A percentile compares a stretch with the other conserved stretches of the same genome.
phyloP scores from a whole-genome alignment of 352 stramenopile species.

The Globisporangium carolinianum region DNA sequence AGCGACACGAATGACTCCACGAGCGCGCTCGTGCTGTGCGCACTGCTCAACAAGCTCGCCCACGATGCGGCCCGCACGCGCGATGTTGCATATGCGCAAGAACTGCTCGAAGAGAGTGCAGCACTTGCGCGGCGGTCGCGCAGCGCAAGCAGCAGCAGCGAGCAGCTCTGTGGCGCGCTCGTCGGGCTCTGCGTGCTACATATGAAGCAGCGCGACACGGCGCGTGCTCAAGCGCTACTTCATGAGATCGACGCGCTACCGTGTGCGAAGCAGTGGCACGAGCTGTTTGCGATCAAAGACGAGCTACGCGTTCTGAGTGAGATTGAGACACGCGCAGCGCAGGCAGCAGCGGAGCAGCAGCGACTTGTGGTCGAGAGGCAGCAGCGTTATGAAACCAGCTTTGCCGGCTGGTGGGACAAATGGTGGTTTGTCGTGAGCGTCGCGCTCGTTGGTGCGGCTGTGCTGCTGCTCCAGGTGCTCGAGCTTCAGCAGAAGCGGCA shows the following conservation, averaged over 20 bases:
- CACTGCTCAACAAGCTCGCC: constrained; percentile 25
- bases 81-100: constrained; percentile 20
- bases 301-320: constrained; percentile 19
- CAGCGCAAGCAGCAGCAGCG: constrained; percentile 10
- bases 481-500: constrained; percentile 7
- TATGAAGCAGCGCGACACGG: constrained; percentile 32
- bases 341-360: constrained; percentile 2
- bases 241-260: constrained; percentile 34
- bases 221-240: constrained; percentile 25
- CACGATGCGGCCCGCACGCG: constrained; percentile 22
- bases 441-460: constrained; percentile 5
- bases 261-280: constrained; percentile 17
- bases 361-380: background rate
- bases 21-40: constrained; percentile 8
- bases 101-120: constrained; percentile 28
- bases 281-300: constrained; percentile 36
- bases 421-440: constrained; percentile 16
- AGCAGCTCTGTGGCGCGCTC: constrained; percentile 36
- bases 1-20: constrained; percentile 9
- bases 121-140: constrained; percentile 11
- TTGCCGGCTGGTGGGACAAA: constrained; percentile 12
- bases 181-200: constrained; percentile 51
- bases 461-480: constrained; percentile 11
- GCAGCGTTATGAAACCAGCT: constrained; percentile 7
- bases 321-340: constrained; percentile 1